phyloP scores from a whole-genome alignment of 495 filamentous ascomycete genomes.

The Penicillium argentinense region DNA sequence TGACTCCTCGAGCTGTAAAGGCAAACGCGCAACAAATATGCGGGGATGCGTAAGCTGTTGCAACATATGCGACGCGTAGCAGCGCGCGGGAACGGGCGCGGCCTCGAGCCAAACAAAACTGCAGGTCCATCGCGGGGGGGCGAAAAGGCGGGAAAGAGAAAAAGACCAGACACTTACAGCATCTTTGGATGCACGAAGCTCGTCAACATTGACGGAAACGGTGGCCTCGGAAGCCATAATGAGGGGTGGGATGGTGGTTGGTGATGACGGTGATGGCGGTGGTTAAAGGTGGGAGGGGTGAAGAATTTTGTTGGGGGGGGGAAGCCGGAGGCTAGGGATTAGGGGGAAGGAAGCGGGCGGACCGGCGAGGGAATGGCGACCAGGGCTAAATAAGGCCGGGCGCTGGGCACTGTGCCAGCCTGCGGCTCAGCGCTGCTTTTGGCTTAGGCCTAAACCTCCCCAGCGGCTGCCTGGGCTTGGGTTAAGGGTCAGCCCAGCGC shows the following conservation, averaged over 20 bases:
- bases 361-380: constrained; percentile 15
- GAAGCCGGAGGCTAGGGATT: constrained; percentile 2
- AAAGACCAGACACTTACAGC: constrained; percentile 49
- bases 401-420: constrained; percentile 9
- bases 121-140: background rate
- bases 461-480: background rate
- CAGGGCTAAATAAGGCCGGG: constrained; percentile 2
- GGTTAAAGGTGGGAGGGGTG: no score
- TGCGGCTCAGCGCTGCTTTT: constrained; percentile 23
- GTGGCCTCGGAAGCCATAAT: constrained; percentile 38
- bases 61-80: constrained; percentile 26
- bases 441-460: constrained; percentile 23
- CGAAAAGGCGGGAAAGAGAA: constrained; percentile 4
- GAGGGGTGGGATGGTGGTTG: background rate
- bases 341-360: constrained; percentile 16
- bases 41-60: constrained; percentile 8
- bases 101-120: constrained; percentile 12
- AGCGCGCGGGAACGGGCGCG: constrained; percentile 20
- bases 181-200: constrained; percentile 64
- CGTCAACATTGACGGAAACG: constrained; percentile 54
- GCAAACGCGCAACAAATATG: background rate
- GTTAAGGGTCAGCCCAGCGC: background rate
- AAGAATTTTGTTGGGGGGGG: constrained; percentile 8
- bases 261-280: constrained; percentile 9
- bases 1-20: constrained; percentile 1